Evolutionary conservation across 1,139 yeast species (phyloP), one percentile per base, ranked within the genome.

Genomic region (Trichomonascaceae sp.): DNA sequence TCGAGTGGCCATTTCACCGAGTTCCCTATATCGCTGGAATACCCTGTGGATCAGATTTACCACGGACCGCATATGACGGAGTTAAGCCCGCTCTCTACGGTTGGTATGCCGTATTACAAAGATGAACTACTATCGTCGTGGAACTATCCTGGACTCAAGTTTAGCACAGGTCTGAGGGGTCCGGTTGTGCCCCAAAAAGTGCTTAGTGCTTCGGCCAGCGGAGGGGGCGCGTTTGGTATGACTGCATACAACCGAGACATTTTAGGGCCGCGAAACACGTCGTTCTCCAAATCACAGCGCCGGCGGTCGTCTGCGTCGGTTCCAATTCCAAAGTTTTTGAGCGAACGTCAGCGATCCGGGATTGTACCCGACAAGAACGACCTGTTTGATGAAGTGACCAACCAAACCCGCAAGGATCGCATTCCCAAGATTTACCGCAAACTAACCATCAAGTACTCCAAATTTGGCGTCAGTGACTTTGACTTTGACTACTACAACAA

Each of bases 401-500:
- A 38, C 18, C 45, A 42, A 25, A 44, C 41, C n/a, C 46, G 42
- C 32, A 40, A 40, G 22, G 42, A 43, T 34, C 38, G 41, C 38
- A 46, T 68, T 31, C 94, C 96, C 0, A 76, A 76, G 37, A 79
- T 87, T 26, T 89, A 79, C 56, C 64, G 75, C 27, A 74, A 75
- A 47, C 62, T 84, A 36, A 81, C 79, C 40, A 81, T 89, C 40
- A 71, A 79, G 31, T 87, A 87, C 53, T 80, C 93, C 38, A 78
- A 73, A 47, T 89, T 85, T 56, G 98, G 98, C 14, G 87, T 92
- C 18, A 85, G 79, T 45, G 96, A 85, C 56, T 89, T 89, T 58
- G 96, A 92, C 59, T 89, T 89, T 51, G 76, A 71, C 36, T 78
- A 75, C 47, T 89, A 80, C 60, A 85, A 87, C 51, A 64, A 66